A percentile compares a stretch with the other conserved stretches of the same genome.
These are phyloP conservation scores for Eremothecium coryli DNA, from an alignment of 1,139 yeast genomes.

Conservation along the genomic window DNA sequence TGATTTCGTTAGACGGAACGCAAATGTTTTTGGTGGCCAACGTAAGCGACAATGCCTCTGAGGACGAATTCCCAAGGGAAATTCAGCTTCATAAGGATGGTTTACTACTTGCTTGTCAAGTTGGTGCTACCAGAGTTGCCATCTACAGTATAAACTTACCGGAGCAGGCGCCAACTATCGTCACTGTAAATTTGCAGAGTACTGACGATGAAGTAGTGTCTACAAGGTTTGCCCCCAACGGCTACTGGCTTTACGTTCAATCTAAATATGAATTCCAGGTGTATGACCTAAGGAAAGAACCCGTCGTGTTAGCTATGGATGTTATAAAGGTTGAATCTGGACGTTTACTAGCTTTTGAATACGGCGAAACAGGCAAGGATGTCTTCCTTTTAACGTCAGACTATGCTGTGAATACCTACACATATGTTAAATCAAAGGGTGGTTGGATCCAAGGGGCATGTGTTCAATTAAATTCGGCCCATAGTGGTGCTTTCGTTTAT, in stretches of 20 bases:
- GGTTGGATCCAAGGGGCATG: neutral
- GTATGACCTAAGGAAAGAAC: conserved; percentile 49
- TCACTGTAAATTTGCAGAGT: conserved; percentile 9
- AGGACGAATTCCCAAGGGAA: neutral
- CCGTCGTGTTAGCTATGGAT: conserved; percentile 17
- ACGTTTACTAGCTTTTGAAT: conserved; percentile 7
- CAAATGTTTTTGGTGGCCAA: neutral
- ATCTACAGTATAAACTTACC: conserved; percentile 16
- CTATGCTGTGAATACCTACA: neutral
- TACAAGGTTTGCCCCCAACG: conserved; percentile 54
- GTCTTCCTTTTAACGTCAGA: conserved; percentile 4
- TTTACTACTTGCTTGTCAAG: conserved; percentile 17
- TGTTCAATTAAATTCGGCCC: too few species aligned
- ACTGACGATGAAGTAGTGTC: conserved; percentile 29
- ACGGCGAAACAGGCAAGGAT: conserved; percentile 11
- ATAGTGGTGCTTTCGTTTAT: too few species aligned
- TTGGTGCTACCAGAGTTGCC: conserved; percentile 9
- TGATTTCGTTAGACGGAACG: neutral
- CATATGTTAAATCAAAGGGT: conserved; percentile 1
- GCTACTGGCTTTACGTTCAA: conserved; percentile 51
- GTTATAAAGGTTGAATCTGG: neutral
- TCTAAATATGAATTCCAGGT: conserved; percentile 32
- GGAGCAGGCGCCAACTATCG: conserved; percentile 11
- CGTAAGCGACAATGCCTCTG: neutral
- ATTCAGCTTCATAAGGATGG: conserved; percentile 25